These are phyloP conservation scores for Rhododendron ovatum DNA, from an alignment of 148 eudicot species.

Conservation along the genomic window DNA sequence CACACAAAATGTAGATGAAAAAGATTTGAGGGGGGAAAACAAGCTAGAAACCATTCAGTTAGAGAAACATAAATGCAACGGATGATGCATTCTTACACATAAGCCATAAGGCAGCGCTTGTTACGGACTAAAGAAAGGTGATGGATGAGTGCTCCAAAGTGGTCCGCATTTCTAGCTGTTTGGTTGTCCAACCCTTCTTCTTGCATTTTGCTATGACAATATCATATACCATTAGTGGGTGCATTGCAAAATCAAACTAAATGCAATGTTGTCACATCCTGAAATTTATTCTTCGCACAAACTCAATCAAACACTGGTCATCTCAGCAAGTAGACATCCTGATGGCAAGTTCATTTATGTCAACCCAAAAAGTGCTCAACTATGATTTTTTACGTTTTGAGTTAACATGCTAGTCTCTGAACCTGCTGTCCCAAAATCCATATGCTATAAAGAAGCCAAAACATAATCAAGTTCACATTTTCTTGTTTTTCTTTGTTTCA, in stretches of 20 bases:
- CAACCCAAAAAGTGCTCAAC: not conserved
- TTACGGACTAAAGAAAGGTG: conserved; percentile 85
- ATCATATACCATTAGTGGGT: not conserved
- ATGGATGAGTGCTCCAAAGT: conserved; percentile 84
- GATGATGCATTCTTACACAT: conserved; percentile 43
- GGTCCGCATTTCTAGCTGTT: conserved; percentile 64
- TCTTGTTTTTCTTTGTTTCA: not conserved
- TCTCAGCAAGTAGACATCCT: not conserved
- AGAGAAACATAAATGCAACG: not conserved
- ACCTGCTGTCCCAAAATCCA: not conserved
- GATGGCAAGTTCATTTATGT: not conserved
- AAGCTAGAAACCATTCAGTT: not conserved
- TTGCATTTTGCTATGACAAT: conserved; percentile 69
- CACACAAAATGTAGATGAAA: not conserved
- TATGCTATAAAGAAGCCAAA: not conserved
- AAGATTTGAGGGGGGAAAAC: not conserved
- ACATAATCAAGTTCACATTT: not conserved
- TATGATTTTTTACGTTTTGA: not conserved
- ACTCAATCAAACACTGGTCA: not conserved
- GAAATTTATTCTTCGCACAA: not conserved
- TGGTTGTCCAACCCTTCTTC: conserved; percentile 61
- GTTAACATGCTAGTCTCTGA: not conserved
- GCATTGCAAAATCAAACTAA: not conserved
- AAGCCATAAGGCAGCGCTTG: conserved; percentile 92
- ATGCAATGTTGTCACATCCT: not conserved